Conservation (phyloP, 1,139 yeast species). For the Maudiozyma humilis region DNA sequence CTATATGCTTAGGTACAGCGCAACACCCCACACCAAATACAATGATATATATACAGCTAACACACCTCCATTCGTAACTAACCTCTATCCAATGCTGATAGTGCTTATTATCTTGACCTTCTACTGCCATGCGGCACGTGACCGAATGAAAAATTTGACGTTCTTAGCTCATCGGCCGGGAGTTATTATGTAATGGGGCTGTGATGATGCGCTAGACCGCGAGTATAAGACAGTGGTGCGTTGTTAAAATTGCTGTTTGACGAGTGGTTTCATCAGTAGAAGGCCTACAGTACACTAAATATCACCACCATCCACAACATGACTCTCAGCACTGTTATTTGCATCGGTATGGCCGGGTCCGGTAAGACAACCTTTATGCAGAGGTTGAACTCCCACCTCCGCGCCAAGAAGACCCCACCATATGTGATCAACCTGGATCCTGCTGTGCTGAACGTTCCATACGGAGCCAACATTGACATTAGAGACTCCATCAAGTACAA, state of each 20-base stretch:
- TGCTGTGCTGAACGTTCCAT: constrained; percentile 87
- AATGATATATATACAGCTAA: neutral
- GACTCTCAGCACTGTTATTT: constrained; percentile 62
- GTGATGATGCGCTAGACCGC: no score
- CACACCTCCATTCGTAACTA: neutral
- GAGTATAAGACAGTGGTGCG: no score
- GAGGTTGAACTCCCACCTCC: constrained; percentile 81
- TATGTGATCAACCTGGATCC: constrained; percentile 94
- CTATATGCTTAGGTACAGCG: constrained; percentile 22
- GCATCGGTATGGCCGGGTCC: constrained; percentile 96
- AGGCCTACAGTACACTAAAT: no score
- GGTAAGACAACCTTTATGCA: constrained; percentile 99
- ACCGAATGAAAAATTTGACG: no score
- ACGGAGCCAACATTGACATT: constrained; percentile 89
- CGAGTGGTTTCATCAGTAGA: no score
- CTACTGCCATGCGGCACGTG: no score
- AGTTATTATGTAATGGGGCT: no score
- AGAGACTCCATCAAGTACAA: constrained; percentile 93
- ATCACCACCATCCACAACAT: no score
- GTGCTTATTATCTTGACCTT: no score
- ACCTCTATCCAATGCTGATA: no score
- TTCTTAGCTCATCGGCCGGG: no score
- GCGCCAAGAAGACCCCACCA: constrained; percentile 53
- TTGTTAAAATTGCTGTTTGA: no score
- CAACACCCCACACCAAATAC: neutral